Evolutionary conservation across 139 green algal species (phyloP), one percentile per base, ranked within the genome.

Genomic region (Micractinium sp.): DNA sequence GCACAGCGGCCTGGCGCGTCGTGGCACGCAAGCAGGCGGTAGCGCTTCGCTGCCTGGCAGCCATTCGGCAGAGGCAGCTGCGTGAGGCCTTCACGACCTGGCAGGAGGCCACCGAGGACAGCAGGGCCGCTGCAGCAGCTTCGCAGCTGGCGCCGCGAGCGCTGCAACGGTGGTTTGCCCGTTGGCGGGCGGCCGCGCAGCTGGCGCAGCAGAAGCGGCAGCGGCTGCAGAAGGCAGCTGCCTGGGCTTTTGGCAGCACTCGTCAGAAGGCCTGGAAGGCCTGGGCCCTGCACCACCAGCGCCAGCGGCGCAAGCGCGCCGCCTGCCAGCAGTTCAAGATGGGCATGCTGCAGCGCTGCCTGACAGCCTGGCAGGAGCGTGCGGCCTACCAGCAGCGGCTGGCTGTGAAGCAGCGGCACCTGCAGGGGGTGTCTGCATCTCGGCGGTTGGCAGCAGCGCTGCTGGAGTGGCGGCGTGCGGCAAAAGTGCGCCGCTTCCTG

Each of bases 331-430:
- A 25, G 23, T 71, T 73, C 53, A 4, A 22, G 53, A 23, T 29
- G 3, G n/a, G 53, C 47, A 69, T n/a, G 80, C 80, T 85, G 80
- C 47, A 29, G 25, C 80, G 80, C 80, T 85, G 53, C 53, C 29
- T 85, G 31, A 19, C 3, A 23, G 80, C 80, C 5, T 85, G 80
- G 80, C 80, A 31, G 47, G 47, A 71, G 47, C 47, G 16, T n/a
- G 53, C 47, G 31, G 31, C 16, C 7, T 12, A 2, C 29, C 35
- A 31, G 31, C 80, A 71, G 31, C 80, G 80, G 22, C 77, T 82
- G 77, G 23, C 25, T 16, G 77, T 82, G 77, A 82, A 82, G 77
- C 39, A 82, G 77, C 16, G 63, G 77, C 80, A 85, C 47, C 16
- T 85, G 80, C 47, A 73, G 80, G 47, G 1, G 14, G 53, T 47